Evolutionary conservation across 805 yeast genomes (phyloP).

Genomic region (Lipomyces spencermartinsiae): DNA sequence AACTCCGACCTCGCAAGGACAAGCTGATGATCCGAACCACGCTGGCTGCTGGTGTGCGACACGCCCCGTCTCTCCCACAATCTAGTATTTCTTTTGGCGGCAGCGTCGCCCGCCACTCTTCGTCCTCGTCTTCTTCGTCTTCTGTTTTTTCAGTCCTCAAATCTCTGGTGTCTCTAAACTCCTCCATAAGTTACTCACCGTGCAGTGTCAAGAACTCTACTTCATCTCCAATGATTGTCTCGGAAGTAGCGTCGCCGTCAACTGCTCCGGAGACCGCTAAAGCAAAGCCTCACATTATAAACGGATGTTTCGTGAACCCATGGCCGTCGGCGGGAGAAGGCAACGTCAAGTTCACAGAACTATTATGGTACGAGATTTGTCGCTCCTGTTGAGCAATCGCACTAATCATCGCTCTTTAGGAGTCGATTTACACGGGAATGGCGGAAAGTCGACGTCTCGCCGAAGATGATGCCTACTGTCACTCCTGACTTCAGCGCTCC

Average conservation of each 20-base stretch:
- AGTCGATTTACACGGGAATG: slow-evolving; percentile 20
- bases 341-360: slow-evolving; percentile 11
- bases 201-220: not conserved
- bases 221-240: slow-evolving; percentile 15
- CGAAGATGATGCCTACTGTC: slow-evolving; percentile 27
- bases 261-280: slow-evolving; percentile 18
- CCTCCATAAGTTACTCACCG: not conserved
- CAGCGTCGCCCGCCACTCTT: slow-evolving; percentile 6
- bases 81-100: not conserved
- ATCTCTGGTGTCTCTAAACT: not conserved
- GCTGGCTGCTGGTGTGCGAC: not conserved
- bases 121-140: slow-evolving; percentile 19
- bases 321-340: slow-evolving; percentile 29
- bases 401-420: not conserved
- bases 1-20: not conserved
- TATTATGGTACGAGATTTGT: not conserved
- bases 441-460: slow-evolving; percentile 13
- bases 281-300: slow-evolving; percentile 13
- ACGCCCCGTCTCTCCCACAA: not conserved
- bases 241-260: slow-evolving; percentile 12
- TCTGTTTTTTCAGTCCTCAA: slow-evolving; percentile 6
- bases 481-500: slow-evolving; percentile 15
- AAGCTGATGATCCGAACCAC: not conserved
- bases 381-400: not conserved
- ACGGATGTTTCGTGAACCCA: slow-evolving; percentile 23